phyloP scores from a whole-genome alignment of 306 rosid genomes.

The Casuarina glauca region DNA sequence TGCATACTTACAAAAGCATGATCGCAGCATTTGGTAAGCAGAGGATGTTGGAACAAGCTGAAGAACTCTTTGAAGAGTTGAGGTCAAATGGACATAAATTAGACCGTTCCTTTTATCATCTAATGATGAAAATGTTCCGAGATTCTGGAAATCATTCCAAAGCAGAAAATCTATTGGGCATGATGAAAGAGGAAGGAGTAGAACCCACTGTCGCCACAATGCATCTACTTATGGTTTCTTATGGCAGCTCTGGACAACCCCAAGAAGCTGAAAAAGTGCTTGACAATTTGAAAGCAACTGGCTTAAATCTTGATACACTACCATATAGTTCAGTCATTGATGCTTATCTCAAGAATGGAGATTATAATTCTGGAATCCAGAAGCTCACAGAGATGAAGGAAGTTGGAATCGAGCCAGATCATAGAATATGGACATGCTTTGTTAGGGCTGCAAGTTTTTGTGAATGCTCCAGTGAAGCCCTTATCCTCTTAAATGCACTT shows the following conservation, averaged over 20 bases:
- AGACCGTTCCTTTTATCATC: slow-evolving; percentile 87
- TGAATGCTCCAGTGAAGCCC: slow-evolving; percentile 50
- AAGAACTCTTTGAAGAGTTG: slow-evolving; percentile 88
- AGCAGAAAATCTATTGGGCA: slow-evolving; percentile 67
- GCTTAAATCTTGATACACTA: slow-evolving; percentile 59
- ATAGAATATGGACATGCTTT: slow-evolving; percentile 97
- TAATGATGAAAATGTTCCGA: slow-evolving; percentile 87
- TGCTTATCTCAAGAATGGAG: slow-evolving; percentile 77
- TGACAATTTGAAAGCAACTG: slow-evolving; percentile 63
- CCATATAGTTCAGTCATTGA: slow-evolving; percentile 87
- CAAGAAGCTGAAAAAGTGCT: slow-evolving; percentile 88
- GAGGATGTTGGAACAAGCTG: slow-evolving; percentile 65
- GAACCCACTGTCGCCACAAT: slow-evolving; percentile 86
- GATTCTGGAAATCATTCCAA: slow-evolving; percentile 73
- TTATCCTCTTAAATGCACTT: slow-evolving; percentile 64
- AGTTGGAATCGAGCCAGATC: slow-evolving; percentile 70
- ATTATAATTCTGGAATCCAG: slow-evolving; percentile 60
- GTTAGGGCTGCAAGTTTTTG: slow-evolving; percentile 86
- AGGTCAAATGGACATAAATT: slow-evolving; percentile 61
- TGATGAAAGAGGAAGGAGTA: slow-evolving; percentile 86
- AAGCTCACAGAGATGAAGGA: slow-evolving; percentile 73
- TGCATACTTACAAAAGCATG: slow-evolving; percentile 85
- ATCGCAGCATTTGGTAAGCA: slow-evolving; percentile 84
- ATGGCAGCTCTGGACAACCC: slow-evolving; percentile 84
- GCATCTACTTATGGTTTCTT: slow-evolving; percentile 95